A percentile compares a stretch with the other conserved stretches of the same genome.
phyloP scores from a whole-genome alignment of 164 flowering plant genomes.

The Dillenia turbinata region DNA sequence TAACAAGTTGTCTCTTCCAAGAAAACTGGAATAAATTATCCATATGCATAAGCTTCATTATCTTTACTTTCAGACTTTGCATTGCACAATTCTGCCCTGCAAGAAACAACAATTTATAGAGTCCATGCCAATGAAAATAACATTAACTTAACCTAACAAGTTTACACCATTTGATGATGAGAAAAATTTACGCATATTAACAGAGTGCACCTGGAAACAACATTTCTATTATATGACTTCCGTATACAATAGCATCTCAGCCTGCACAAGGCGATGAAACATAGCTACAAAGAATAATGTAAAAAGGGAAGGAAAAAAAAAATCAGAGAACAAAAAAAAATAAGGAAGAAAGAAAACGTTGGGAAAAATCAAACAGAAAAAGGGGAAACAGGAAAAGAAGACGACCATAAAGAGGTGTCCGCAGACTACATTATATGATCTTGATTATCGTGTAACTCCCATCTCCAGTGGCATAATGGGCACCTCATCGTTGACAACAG shows the following conservation, averaged over 20 bases:
- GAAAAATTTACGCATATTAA: too few relatives aligned
- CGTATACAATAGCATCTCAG: not conserved
- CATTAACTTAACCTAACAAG: too few relatives aligned
- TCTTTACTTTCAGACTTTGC: too few relatives aligned
- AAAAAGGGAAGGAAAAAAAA: not conserved
- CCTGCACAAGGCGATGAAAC: conserved; percentile 15
- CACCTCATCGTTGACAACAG: not conserved
- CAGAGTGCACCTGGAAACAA: too few relatives aligned
- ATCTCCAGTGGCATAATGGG: conserved; percentile 6
- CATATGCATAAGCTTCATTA: too few relatives aligned
- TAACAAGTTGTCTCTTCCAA: too few relatives aligned
- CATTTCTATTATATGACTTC: too few relatives aligned
- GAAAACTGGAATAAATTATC: too few relatives aligned
- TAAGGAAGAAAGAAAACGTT: conserved; percentile 15
- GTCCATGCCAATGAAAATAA: too few relatives aligned
- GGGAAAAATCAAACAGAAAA: conserved; percentile 4
- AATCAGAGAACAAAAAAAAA: conserved; percentile 10
- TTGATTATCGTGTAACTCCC: not conserved
- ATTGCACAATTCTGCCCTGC: too few relatives aligned
- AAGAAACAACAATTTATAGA: too few relatives aligned
- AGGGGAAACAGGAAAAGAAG: not conserved
- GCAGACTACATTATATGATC: not conserved
- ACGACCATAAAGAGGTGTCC: conserved; percentile 12
- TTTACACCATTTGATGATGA: too few relatives aligned
- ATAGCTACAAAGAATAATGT: conserved; percentile 13